Base-by-base conservation (phyloP, 139 green algal species). In the Chlamydomonas sphaeroides region DNA sequence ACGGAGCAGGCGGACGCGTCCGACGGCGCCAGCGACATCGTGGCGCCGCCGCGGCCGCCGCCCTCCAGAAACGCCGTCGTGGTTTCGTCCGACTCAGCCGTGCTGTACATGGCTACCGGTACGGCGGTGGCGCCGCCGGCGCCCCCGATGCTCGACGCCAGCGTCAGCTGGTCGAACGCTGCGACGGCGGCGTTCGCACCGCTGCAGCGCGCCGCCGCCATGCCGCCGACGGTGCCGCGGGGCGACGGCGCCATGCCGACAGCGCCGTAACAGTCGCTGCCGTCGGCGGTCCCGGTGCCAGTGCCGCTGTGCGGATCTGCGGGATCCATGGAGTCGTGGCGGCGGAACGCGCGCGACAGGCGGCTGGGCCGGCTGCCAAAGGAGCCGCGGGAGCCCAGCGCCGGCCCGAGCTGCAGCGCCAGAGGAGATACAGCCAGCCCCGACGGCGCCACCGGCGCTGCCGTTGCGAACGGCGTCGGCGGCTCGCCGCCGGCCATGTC, bases 91-190 rank as follows among this genome's bases (percentile, higher is more conserved):
- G 65, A 48, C 35, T 70, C 65, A 3, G 65, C 18, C 8, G 17
- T 49, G 65, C 65, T 48, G 65, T 30, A 49, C 35, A 70, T 8
- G n/a, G n/a, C n/a, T n/a, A n/a, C n/a, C n/a, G n/a, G n/a, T 35
- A 0, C 38, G 72, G 32, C 59, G 41, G 25, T 32, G 74, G 25
- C n/a, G 33, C 32, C 57, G 3, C 6, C 57, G 28, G 11, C 30
- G 57, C 25, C 1, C n/a, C 5, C 75, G n/a, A n/a, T n/a, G n/a
- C 56, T 30, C 23, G 75, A 36, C 61, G 75, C 62, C 33, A 84
- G 49, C 25, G 77, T 76, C 48, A 84, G 77, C 77, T 84, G 77
- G 63, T 84, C 77, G 35, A 84, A 62, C 0, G 77, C 77, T 15
- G 77, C 63, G n/a, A 75, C 65, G 35, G 77, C 77, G 36, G 65